Evolutionary conservation across 2,329 filamentous ascomycete genomes (phyloP), one percentile per base, ranked within the genome.

Genomic region (Phyllachora maydis): DNA sequence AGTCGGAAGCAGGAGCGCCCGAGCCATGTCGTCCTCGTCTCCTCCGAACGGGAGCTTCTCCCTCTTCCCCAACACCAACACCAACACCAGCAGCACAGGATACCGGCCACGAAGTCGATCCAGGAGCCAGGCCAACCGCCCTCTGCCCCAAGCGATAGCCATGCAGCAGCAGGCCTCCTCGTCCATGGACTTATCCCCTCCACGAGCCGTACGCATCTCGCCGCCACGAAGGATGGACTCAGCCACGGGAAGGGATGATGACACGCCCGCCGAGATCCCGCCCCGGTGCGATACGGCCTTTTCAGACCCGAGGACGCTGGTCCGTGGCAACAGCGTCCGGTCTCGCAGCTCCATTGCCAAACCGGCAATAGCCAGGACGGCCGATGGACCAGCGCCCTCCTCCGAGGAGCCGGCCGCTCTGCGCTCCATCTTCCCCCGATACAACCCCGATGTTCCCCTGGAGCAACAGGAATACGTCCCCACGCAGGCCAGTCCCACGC

Each of bases 371-470:
- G n/a, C n/a, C n/a, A n/a, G n/a, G n/a, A n/a, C n/a, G n/a, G n/a
- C n/a, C n/a, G n/a, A n/a, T n/a, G n/a, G n/a, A n/a, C n/a, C n/a
- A n/a, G n/a, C n/a, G n/a, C n/a, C n/a, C n/a, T n/a, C n/a, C n/a
- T n/a, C n/a, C n/a, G n/a, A n/a, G n/a, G n/a, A n/a, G n/a, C 16
- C 28, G 15, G 54, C 15, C 5, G 49, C 59, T 0, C 57, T 76
- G 35, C 60, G 64, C 16, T 82, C 75, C 13, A 81, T 83, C 35
- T 83, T 83, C 35, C 76, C 76, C 6, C 58, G 62, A 15, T 82
- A 81, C 39, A 69, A 83, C 36, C 70, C 67, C 3, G 59, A 59
- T 2, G 40, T 78, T 13, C 55, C 73, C 4, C 56, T 79, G 3
- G 56, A 66, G 26, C 63, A 67, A 27, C 76, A 83, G 38, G 47